Base-by-base conservation (phyloP, 2,329 filamentous ascomycete species). In the Lanzia echinophila region DNA sequence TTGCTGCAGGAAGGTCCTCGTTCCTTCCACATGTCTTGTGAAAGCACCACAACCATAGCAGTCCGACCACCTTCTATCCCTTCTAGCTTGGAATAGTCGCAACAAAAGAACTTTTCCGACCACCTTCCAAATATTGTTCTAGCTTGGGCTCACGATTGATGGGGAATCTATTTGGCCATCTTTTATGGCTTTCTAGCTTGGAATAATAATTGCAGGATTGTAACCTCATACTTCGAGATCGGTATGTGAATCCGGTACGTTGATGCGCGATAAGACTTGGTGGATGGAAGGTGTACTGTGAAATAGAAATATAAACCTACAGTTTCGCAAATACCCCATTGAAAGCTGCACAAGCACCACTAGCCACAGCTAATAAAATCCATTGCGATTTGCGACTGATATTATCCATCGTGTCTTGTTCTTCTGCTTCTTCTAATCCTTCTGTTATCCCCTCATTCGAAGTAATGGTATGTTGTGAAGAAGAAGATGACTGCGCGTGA, bases 261-360 rank as follows among this genome's bases (percentile, higher is more conserved):
- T 28, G 24, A 28, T 28, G 8, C 24, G 24, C 24, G 8, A 28
- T 28, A 4, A 28, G 24, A 28, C 8, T 8, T 28, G 24, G 24
- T 28, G 24, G 4, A 28, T 28, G 8, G 24, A 8, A 28, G 8
- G 8, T 28, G 24, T 28, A 28, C 24, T 28, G 24, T 28, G 8
- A 28, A 51, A 19, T 20, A 55, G 28, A 28, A 47, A 43, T 15
- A 19, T 33, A 24, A 31, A 75, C 81, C 65, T 72, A 88, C 85
- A 94, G 73, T 71, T 92, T 94, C 0, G 88, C 88, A 73, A 92
- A 68, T 3, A 67, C 66, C 56, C 88, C 88, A 63, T 94, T 94
- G 62, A 88, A 84, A 20, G 88, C 87, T 32, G 88, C 88, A 65
- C 87, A 91, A 50, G 80, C 83, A 58, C 88, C 88, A 65, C 86